Evolutionary conservation across 164 flowering plant species (phyloP), one percentile per base, ranked within the genome.

Genomic region (Vitis rotundifolia): DNA sequence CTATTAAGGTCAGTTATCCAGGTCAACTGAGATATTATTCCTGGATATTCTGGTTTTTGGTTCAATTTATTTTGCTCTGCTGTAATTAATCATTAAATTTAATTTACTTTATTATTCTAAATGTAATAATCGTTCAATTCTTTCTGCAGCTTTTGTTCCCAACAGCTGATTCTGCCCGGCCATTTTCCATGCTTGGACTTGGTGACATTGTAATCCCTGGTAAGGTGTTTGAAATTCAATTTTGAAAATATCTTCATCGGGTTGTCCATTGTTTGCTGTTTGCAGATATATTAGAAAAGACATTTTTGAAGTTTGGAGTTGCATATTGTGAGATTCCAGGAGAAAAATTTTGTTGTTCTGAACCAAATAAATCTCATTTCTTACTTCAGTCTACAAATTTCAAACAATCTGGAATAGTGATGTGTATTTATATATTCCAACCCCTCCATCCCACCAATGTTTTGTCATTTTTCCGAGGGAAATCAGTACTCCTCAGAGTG

Each of bases 151-250:
- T 96, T 77, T 82, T 93, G 76, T 96, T 93, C 80, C 98, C 99
- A 55, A 93, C 99, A 47, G 81, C 86, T 48, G 90, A 93, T 82
- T 28, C 88, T 65, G 76, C 85, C 16, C 82, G 98, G 8, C 97
- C 98, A 58, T 93, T 71, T 81, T 96, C 99, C 50, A 93, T 96
- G 98, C 90, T 96, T 83, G 99, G 98, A 59, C 94, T 96, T 73
- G 99, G 99, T 51, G 99, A 93, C 78, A 96, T 96, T 73, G 99
- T 96, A 12, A 93, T 96, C 37, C 99, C 99, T 72, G 99, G 99
- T 93, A 73, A 57, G 71, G 1, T 8, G 11, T 50, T 22, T 10
- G 8, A 19, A 28, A 18, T 2, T 60, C 5, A 37, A 5, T 16
- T 10, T 37, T 37, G 2, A 22, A 22, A 22, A 22, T 22, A 22